Evolutionary conservation across 192 early-diverging fungal species (phyloP).

Genomic region (Backusella parvicylindrica): DNA sequence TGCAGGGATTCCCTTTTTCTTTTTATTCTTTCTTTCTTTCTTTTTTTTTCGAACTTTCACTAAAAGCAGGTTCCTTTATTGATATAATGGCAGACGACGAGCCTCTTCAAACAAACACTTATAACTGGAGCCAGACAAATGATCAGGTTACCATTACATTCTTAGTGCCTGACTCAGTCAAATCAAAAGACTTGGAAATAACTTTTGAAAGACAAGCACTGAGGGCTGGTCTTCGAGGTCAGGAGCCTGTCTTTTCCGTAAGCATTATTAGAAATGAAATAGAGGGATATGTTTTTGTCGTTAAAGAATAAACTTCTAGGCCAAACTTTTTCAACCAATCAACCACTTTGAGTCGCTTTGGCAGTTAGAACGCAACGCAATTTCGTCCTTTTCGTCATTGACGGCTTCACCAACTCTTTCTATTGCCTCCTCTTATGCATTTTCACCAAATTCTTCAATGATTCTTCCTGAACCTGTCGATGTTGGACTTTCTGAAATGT

Average conservation of each 20-base stretch:
- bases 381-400: conserved; percentile 32
- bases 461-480: conserved; percentile 26
- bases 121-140: conserved; percentile 32
- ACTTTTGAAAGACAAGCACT: conserved; percentile 27
- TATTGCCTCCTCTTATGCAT: conserved; percentile 35
- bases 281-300: background rate
- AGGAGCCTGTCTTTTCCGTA: conserved; percentile 35
- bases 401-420: conserved; percentile 36
- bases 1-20: background rate
- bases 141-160: conserved; percentile 39
- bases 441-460: conserved; percentile 33
- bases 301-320: conserved; percentile 1
- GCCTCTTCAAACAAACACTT: conserved; percentile 32
- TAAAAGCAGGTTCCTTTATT: background rate
- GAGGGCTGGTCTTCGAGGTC: conserved; percentile 34
- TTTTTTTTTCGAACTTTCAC: background rate
- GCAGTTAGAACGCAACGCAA: conserved; percentile 33
- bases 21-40: background rate
- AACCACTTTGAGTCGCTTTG: conserved; percentile 34
- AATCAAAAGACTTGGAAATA: conserved; percentile 35
- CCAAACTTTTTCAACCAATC: conserved; percentile 32
- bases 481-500: conserved; percentile 17
- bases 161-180: conserved; percentile 29
- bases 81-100: conserved; percentile 18
- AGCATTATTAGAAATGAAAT: background rate